Percentiles rank a stretch among this genome's conserved stretches.
phyloP scores from a whole-genome alignment of 1,139 yeast genomes.

The Sugiyamaella pinicola region DNA sequence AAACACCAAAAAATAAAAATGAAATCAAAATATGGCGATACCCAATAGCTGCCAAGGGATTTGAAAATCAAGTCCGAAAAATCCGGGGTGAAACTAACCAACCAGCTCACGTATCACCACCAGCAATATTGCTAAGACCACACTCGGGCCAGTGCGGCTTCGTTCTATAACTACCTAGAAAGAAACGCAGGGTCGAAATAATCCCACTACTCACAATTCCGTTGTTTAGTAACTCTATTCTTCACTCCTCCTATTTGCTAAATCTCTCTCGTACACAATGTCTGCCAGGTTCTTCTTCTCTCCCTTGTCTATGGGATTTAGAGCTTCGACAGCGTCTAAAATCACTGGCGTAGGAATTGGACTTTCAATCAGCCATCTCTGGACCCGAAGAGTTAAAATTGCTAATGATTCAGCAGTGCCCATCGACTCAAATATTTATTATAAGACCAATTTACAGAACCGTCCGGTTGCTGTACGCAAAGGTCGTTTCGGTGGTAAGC shows the following conservation, averaged over 20 bases:
- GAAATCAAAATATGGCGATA: too few species aligned
- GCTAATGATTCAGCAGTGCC: constrained; percentile 14
- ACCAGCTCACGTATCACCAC: not conserved
- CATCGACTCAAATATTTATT: constrained; percentile 4
- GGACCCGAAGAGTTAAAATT: constrained; percentile 4
- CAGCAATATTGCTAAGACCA: too few species aligned
- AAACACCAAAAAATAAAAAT: too few species aligned
- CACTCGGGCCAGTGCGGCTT: not conserved
- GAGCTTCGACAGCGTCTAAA: constrained; percentile 8
- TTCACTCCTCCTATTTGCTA: not conserved
- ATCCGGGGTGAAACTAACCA: too few species aligned
- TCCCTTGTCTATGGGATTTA: constrained; percentile 15
- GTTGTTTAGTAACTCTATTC: not conserved
- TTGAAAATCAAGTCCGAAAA: too few species aligned
- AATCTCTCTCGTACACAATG: constrained; percentile 2
- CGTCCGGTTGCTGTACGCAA: constrained; percentile 3
- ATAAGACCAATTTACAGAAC: not conserved
- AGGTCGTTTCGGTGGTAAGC: constrained; percentile 45
- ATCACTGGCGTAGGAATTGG: constrained; percentile 18
- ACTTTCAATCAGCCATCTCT: constrained; percentile 10
- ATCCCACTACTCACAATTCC: not conserved
- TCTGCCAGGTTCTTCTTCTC: constrained; percentile 14
- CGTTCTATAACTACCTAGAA: not conserved
- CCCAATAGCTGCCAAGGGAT: too few species aligned
- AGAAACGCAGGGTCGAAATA: not conserved